phyloP scores from a whole-genome alignment of 108 stramenopile genomes.

The Cylindrotheca fusiformis region DNA sequence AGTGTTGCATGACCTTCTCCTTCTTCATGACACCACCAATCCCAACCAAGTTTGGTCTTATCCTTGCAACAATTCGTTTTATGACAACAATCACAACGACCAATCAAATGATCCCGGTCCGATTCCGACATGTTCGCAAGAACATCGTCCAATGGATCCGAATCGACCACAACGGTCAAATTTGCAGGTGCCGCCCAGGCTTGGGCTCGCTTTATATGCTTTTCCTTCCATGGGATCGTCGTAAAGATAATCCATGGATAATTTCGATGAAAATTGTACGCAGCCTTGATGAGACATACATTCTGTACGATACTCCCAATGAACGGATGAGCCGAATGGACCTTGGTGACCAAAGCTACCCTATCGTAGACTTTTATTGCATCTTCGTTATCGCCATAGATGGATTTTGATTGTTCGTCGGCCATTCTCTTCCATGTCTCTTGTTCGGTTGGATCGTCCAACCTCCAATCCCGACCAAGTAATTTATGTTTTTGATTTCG shows the following conservation, averaged over 20 bases:
- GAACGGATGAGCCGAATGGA: background rate
- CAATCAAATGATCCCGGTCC: background rate
- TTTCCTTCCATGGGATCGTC: background rate
- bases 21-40: background rate
- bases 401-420: background rate
- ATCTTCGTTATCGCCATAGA: background rate
- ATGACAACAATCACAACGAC: background rate
- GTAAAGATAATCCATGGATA: constrained; percentile 2
- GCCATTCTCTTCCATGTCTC: background rate
- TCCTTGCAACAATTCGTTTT: background rate
- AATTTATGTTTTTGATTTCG: background rate
- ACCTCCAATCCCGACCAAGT: background rate
- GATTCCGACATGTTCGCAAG: background rate
- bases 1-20: background rate
- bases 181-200: background rate
- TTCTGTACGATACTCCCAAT: constrained; percentile 7
- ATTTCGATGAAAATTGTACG: constrained; percentile 29
- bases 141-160: background rate
- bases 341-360: constrained; percentile 13
- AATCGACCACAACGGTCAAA: constrained; percentile 9
- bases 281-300: constrained; percentile 33
- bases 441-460: background rate
- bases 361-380: constrained; percentile 2
- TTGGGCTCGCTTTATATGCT: background rate
- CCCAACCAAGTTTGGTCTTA: background rate